These are phyloP conservation scores for Adenanthera pavonina DNA, from an alignment of 306 rosid species.

Conservation along the genomic window DNA sequence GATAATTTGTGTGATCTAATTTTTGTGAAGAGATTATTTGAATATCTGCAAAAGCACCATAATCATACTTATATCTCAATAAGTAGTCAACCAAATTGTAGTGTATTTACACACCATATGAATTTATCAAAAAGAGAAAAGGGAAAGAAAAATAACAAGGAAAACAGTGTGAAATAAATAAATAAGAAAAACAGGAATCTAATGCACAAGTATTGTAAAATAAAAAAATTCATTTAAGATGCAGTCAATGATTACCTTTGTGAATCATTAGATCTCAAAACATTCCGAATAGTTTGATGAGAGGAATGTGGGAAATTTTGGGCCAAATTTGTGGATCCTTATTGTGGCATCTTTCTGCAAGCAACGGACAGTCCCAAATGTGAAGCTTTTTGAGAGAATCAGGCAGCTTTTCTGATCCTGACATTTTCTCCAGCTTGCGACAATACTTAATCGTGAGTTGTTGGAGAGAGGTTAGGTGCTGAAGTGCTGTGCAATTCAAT, in stretches of 20 bases:
- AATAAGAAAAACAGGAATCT: too few relatives aligned
- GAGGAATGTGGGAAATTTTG: not conserved
- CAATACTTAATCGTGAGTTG: not conserved
- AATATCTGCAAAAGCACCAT: too few relatives aligned
- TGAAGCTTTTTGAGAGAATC: not conserved
- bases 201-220: too few relatives aligned
- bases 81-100: too few relatives aligned
- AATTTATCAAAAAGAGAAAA: too few relatives aligned
- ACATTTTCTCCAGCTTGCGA: not conserved
- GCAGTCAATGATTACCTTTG: not conserved
- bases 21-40: too few relatives aligned
- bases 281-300: not conserved
- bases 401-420: slow-evolving; percentile 19
- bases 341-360: not conserved
- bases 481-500: not conserved
- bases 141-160: too few relatives aligned
- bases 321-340: not conserved
- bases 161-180: too few relatives aligned
- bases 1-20: too few relatives aligned
- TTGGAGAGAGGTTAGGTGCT: not conserved
- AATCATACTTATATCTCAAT: too few relatives aligned
- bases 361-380: not conserved
- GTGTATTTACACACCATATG: too few relatives aligned
- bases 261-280: not conserved
- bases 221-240: too few relatives aligned